Conservation (phyloP, 164 flowering plant species). For the Brasenia schreberi region DNA sequence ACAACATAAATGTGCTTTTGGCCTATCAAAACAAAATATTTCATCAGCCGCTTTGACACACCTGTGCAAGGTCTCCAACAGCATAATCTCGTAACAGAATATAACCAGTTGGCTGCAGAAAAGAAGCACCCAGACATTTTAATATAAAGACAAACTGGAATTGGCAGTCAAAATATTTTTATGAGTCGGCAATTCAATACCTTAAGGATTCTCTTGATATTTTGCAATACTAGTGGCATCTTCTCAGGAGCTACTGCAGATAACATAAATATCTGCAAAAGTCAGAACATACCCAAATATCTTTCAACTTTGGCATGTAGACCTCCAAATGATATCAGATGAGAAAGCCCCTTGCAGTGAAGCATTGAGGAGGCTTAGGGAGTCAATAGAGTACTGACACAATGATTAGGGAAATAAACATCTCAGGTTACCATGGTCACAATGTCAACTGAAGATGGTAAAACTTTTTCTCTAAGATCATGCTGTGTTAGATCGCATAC, state of each 20-base stretch:
- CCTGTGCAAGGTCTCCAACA: constrained; percentile 98
- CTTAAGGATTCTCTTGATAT: constrained; percentile 69
- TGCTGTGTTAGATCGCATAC: constrained; percentile 76
- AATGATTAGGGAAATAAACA: not conserved
- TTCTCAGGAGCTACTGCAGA: constrained; percentile 98
- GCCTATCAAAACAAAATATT: no score
- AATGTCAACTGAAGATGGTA: constrained; percentile 78
- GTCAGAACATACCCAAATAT: not conserved
- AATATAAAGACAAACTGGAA: not conserved
- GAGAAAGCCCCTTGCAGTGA: not conserved
- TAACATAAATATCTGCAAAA: constrained; percentile 76
- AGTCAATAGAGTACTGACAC: not conserved
- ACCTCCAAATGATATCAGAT: not conserved
- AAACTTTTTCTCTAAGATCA: constrained; percentile 48
- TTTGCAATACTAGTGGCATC: constrained; percentile 74
- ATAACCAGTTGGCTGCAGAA: constrained; percentile 73
- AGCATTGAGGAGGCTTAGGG: not conserved
- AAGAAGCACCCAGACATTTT: not conserved
- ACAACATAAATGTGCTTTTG: no score
- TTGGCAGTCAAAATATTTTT: not conserved
- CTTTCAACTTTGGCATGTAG: not conserved
- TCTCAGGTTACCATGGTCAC: constrained; percentile 72
- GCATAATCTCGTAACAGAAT: constrained; percentile 94
- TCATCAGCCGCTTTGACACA: no score
- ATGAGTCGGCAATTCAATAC: constrained; percentile 15